phyloP scores from a whole-genome alignment of 495 filamentous ascomycete species.

The Aspergillus egyptiacus region DNA sequence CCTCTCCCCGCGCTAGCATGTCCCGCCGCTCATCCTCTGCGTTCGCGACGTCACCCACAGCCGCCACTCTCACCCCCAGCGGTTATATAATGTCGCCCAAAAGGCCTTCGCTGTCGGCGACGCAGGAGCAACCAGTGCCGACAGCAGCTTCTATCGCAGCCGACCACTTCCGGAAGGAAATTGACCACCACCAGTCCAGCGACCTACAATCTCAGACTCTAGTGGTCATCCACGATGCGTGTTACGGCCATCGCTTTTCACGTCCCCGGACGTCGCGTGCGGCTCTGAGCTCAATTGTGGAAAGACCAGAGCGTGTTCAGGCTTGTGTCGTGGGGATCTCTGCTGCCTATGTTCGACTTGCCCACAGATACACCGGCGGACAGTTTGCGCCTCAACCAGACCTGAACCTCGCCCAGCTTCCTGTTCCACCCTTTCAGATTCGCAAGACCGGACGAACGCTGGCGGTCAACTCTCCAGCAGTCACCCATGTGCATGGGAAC shows the following conservation, averaged over 20 bases:
- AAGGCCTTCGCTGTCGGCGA: constrained; percentile 21
- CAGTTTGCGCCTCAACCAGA: constrained; percentile 56
- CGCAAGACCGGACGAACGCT: constrained; percentile 63
- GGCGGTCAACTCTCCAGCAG: constrained; percentile 58
- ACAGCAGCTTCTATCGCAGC: constrained; percentile 66
- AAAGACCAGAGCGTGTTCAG: constrained; percentile 86
- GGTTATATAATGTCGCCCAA: constrained; percentile 10
- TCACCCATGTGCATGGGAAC: constrained; percentile 75
- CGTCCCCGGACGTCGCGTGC: constrained; percentile 66
- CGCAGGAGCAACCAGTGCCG: constrained; percentile 28
- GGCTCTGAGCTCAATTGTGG: constrained; percentile 70
- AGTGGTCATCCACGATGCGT: constrained; percentile 84
- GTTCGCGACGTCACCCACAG: constrained; percentile 33
- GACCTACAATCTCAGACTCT: constrained; percentile 57
- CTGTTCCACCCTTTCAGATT: constrained; percentile 72
- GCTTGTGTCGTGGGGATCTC: constrained; percentile 76
- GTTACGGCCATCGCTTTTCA: constrained; percentile 87
- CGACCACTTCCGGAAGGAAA: constrained; percentile 62
- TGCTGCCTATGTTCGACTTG: constrained; percentile 82
- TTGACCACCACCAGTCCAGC: constrained; percentile 53
- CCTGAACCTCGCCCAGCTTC: constrained; percentile 41
- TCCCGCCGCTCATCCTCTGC: constrained; percentile 46
- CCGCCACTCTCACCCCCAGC: constrained; percentile 20
- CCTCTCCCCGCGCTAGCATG: constrained; percentile 32
- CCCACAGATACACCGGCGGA: constrained; percentile 72